Conservation (phyloP, 2,329 filamentous ascomycete species). For the Verticillium nubilum region DNA sequence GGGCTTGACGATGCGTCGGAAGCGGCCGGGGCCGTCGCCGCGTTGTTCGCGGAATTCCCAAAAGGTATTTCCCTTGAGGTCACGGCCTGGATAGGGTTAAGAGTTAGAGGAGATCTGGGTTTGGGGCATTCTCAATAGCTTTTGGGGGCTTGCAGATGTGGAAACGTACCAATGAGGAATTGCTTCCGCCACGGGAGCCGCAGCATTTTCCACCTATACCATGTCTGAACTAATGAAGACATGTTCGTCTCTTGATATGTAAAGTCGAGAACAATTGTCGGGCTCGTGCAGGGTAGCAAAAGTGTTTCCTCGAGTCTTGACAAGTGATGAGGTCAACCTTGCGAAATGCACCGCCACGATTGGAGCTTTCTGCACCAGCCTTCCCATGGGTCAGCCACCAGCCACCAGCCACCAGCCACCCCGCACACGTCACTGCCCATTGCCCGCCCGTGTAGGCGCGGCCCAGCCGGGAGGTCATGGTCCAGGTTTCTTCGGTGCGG, state of each 20-base stretch:
- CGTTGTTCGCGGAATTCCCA: slow-evolving; percentile 59
- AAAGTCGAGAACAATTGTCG: neutral
- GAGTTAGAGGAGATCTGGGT: neutral
- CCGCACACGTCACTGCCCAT: slow-evolving; percentile 12
- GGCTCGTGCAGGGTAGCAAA: slow-evolving; percentile 6
- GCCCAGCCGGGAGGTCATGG: neutral
- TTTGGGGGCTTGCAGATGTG: neutral
- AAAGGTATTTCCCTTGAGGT: slow-evolving; percentile 62
- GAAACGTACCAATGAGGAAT: slow-evolving; percentile 52
- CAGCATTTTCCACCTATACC: slow-evolving; percentile 58
- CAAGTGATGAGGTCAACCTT: slow-evolving; percentile 13
- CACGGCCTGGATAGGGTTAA: slow-evolving; percentile 42
- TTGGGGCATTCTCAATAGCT: neutral
- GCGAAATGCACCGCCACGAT: slow-evolving; percentile 12
- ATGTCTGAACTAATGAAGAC: slow-evolving; percentile 25
- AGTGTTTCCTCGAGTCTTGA: neutral
- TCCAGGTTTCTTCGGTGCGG: slow-evolving; percentile 5
- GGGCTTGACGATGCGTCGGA: slow-evolving; percentile 59
- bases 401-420: slow-evolving; percentile 10
- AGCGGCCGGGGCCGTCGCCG: slow-evolving; percentile 32
- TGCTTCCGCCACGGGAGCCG: slow-evolving; percentile 59
- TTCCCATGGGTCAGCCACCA: slow-evolving; percentile 1
- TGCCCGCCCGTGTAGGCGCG: neutral
- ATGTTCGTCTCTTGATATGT: neutral
- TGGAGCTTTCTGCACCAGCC: slow-evolving; percentile 7